Evolutionary conservation across 148 eudicot species (phyloP).

Genomic region (Camellia granthamiana): DNA sequence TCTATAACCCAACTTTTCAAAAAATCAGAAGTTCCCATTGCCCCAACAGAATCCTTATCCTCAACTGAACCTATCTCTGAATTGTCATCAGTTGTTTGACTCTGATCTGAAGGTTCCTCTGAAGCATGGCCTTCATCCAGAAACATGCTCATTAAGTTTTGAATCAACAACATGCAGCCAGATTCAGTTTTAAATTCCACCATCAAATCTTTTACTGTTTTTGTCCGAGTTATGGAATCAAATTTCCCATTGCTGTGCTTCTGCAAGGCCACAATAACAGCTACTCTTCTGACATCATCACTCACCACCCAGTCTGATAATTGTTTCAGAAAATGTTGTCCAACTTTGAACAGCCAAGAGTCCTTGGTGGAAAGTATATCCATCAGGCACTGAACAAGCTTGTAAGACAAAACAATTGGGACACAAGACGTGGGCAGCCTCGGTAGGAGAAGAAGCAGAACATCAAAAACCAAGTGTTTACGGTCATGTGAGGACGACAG

Average conservation of each 20-base stretch:
- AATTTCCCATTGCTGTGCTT: conserved; percentile 90
- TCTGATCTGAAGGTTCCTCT: conserved; percentile 91
- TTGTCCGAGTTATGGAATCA: conserved; percentile 68
- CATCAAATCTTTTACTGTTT: conserved; percentile 74
- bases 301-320: conserved; percentile 60
- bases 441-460: conserved; percentile 77
- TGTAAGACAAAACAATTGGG: conserved; percentile 62
- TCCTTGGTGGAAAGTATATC: conserved; percentile 74
- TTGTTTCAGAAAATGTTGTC: conserved; percentile 67
- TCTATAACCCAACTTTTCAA: conserved; percentile 88
- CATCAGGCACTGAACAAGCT: conserved; percentile 81
- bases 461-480: conserved; percentile 80
- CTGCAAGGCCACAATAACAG: conserved; percentile 76
- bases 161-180: conserved; percentile 77
- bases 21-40: conserved; percentile 50
- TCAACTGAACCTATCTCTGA: conserved; percentile 72
- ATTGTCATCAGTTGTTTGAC: conserved; percentile 85
- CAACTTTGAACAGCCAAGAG: conserved; percentile 86
- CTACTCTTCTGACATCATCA: conserved; percentile 71
- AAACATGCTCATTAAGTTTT: conserved; percentile 71
- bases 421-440: conserved; percentile 78
- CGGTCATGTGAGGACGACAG: conserved; percentile 87
- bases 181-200: conserved; percentile 69
- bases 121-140: conserved; percentile 64
- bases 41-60: conserved; percentile 60